These are phyloP conservation scores for Astragalus membranaceus DNA, from an alignment of 306 rosid species.

Conservation along the genomic window DNA sequence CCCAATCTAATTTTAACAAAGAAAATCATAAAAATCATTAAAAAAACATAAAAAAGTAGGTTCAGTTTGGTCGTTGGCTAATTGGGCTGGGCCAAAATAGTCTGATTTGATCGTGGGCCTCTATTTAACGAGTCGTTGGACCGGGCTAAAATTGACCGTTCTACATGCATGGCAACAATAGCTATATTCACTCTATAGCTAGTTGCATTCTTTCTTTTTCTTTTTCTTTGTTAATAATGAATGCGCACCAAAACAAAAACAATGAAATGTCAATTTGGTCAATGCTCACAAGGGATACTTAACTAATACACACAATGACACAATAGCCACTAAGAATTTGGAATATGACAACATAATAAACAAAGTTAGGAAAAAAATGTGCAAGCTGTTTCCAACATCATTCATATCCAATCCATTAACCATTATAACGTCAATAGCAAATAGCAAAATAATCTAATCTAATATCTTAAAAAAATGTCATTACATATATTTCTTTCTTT, in stretches of 20 bases:
- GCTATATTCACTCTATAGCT: neutral
- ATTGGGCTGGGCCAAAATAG: no score
- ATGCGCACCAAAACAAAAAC: neutral
- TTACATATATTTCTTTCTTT: no score
- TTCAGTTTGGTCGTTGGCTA: no score
- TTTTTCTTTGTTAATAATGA: constrained; percentile 2
- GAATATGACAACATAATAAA: neutral
- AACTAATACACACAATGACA: neutral
- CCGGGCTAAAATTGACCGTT: no score
- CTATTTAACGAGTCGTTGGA: no score
- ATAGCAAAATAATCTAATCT: no score
- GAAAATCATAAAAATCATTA: no score
- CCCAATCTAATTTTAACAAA: no score
- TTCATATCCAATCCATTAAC: constrained; percentile 7
- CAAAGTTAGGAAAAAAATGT: neutral
- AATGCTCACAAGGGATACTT: neutral
- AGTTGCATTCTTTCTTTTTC: neutral
- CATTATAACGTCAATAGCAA: constrained; percentile 2
- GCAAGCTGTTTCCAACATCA: constrained; percentile 14
- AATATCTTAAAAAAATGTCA: no score
- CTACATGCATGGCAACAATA: no score
- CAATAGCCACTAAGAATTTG: neutral
- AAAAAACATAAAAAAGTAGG: no score
- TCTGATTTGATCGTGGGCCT: no score
- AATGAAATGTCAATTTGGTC: neutral